Evolutionary conservation across 192 early-diverging fungal species (phyloP), one percentile per base, ranked within the genome.

Genomic region (Podila clonocystis): DNA sequence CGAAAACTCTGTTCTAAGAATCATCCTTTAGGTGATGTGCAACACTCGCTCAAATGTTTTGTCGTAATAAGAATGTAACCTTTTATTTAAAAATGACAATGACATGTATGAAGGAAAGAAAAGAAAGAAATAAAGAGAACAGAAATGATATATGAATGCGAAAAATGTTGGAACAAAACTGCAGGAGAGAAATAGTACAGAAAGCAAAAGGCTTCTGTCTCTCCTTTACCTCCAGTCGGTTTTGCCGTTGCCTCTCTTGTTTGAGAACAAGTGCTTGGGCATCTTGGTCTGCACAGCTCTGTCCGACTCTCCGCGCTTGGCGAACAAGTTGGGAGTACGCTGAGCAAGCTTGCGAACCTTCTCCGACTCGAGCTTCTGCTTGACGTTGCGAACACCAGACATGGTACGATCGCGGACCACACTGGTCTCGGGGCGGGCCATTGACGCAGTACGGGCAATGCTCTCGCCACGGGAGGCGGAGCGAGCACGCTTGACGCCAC

Each of bases 181-280:
- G 28, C 24, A 20, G n/a, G 24, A n/a, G 2, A 63, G 11, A 63
- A 38, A n/a, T 22, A 33, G 33, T 33, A 61, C 19, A 30, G 30
- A 61, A 61, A 19, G 30, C 0, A 22, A 61, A 31, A 12, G 13
- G 1, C 45, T 62, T 68, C 15, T n/a, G 41, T 59, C 41, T 9
- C 19, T n/a, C 45, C 28, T 75, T 87, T 93, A 96, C 83, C 95
- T 91, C 70, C 92, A 92, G 83, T 95, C 94, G 73, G 88, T 90
- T 62, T 92, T 90, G 64, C 94, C 95, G 50, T 90, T 89, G 58
- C 88, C 87, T 68, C 94, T 90, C 89, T 99, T 99, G 72, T 95
- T 95, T 28, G 93, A 84, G 80, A 97, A 98, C 91, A 99, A 89
- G 83, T 99, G 98, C 87, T 97, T 98, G 58, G 98, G 98, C 93